phyloP scores from a whole-genome alignment of 768 basidiomycete species.

The Tulasnella sp. region DNA sequence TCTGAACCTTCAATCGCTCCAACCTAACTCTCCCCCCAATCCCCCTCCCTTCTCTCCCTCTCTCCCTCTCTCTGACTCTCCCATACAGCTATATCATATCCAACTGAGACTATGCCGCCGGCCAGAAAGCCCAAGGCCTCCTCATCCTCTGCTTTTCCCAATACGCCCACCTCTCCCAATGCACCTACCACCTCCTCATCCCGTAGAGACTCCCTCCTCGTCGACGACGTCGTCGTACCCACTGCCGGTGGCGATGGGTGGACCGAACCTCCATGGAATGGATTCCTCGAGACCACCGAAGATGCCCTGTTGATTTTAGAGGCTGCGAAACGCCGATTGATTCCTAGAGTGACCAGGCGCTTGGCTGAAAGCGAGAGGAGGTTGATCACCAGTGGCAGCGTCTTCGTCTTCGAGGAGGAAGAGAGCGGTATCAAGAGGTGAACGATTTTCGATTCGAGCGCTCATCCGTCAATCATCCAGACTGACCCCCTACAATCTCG shows the following conservation, averaged over 20 bases:
- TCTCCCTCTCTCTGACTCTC: not conserved
- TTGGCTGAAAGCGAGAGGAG: conserved; percentile 85
- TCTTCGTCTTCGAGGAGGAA: conserved; percentile 96
- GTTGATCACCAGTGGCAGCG: conserved; percentile 86
- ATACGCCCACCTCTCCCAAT: not conserved
- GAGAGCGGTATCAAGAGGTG: conserved; percentile 88
- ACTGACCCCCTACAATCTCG: not conserved
- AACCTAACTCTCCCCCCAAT: not conserved
- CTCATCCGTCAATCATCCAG: not conserved
- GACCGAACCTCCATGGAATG: conserved; percentile 75
- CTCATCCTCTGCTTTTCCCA: not conserved
- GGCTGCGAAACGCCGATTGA: conserved; percentile 78
- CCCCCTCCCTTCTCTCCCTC: not conserved
- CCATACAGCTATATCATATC: not conserved
- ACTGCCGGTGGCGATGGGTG: not conserved
- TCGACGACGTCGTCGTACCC: not conserved
- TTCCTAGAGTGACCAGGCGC: conserved; percentile 83
- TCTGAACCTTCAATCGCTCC: not conserved
- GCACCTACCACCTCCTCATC: not conserved
- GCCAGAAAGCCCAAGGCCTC: conserved; percentile 7
- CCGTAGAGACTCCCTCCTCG: conserved; percentile 1
- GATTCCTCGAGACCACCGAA: conserved; percentile 90
- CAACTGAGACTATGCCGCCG: not conserved
- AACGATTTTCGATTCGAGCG: not conserved
- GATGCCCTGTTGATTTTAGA: conserved; percentile 96